Evolutionary conservation across 345 rosid species (phyloP), one percentile per base, ranked within the genome.

Genomic region (Iberis pinnata): DNA sequence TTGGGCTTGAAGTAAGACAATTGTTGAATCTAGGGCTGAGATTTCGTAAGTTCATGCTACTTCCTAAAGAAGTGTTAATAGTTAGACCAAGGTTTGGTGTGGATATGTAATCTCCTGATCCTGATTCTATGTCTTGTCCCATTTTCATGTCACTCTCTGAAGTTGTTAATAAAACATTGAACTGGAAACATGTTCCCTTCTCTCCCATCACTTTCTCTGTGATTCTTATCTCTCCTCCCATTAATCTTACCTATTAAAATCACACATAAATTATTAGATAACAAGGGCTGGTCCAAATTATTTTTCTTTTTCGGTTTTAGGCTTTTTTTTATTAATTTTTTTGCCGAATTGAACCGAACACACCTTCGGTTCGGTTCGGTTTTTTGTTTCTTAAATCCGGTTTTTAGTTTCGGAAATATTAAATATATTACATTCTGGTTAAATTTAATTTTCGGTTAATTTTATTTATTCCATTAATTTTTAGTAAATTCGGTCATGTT

Each of bases 221-320:
- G 19, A 89, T 77, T 43, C 50, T 56, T 8, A 89, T 81, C 36
- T 89, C 97, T 19, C 95, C 97, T 16, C 95, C 82, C 97, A 80
- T 78, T 12, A 86, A 61, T 22, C 81, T 77, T 8, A 86, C 97
- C 95, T 84, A 36, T 32, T 9, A 10, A 32, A 32, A 22, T 22
- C 9, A 31, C 7, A 31, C 0, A 31, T 11, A 31, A 8, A 31
- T 31, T 31, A 31, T 26, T 26, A n/a, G n/a, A n/a, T n/a, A n/a
- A n/a, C n/a, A n/a, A n/a, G n/a, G n/a, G n/a, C n/a, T n/a, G n/a
- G n/a, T n/a, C n/a, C n/a, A n/a, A n/a, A n/a, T n/a, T n/a, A n/a
- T n/a, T n/a, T n/a, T n/a, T n/a, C n/a, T n/a, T n/a, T n/a, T n/a
- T n/a, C n/a, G n/a, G n/a, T n/a, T n/a, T n/a, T n/a, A n/a, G n/a